These are phyloP conservation scores for Polytrichum formosum DNA, from an alignment of 225 moss, liverwort and hornwort species.

Conservation along the genomic window DNA sequence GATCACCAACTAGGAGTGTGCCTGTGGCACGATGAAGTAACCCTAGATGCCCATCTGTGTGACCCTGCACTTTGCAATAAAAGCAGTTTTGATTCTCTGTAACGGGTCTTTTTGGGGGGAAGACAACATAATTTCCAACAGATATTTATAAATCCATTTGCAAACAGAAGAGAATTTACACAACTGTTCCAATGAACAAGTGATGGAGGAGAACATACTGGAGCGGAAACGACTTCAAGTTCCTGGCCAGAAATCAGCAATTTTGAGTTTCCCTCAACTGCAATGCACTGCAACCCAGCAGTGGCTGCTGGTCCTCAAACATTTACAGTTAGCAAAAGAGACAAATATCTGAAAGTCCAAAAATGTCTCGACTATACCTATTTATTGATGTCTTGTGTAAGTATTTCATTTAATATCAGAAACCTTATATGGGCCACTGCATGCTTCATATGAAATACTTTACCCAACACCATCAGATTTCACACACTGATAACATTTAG, in stretches of 20 bases:
- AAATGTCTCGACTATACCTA: too few relatives aligned
- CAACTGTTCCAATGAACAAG: too few relatives aligned
- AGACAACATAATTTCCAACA: not conserved
- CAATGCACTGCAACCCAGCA: slow-evolving; percentile 66
- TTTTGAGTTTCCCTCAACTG: slow-evolving; percentile 75
- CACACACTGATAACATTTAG: not conserved
- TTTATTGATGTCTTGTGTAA: too few relatives aligned
- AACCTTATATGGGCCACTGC: too few relatives aligned
- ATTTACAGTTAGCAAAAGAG: slow-evolving; percentile 14
- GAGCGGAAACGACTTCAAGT: slow-evolving; percentile 79
- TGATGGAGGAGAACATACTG: slow-evolving; percentile 37
- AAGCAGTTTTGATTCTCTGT: too few relatives aligned
- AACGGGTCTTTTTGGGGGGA: too few relatives aligned
- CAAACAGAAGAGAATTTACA: not conserved
- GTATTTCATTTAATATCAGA: too few relatives aligned
- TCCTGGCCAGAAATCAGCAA: slow-evolving; percentile 80
- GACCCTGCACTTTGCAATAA: slow-evolving; percentile 63
- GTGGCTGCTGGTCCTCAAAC: slow-evolving; percentile 49
- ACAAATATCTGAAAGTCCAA: too few relatives aligned
- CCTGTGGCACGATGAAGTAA: slow-evolving; percentile 80
- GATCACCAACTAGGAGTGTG: slow-evolving; percentile 90
- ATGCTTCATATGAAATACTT: not conserved
- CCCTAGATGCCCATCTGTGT: slow-evolving; percentile 96
- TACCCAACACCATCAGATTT: slow-evolving; percentile 8
- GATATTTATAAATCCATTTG: not conserved